Evolutionary conservation across 805 yeast genomes (phyloP).

Genomic region (Starmerella bacillaris): DNA sequence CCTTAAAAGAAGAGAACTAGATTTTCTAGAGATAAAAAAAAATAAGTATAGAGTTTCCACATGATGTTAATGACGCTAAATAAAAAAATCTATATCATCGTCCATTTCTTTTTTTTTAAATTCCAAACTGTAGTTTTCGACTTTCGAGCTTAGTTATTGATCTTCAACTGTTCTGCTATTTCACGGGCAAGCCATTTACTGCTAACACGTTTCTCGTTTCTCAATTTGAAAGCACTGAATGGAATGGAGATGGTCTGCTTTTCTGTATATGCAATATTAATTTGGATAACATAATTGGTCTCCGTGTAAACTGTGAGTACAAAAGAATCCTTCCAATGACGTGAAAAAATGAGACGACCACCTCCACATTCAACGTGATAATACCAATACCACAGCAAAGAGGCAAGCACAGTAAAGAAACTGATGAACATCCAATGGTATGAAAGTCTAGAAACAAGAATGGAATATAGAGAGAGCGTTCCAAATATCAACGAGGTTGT

Average conservation of each 20-base stretch:
- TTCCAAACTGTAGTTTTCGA: neutral
- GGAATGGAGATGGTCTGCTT: slow-evolving; percentile 9
- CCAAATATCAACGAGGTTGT: slow-evolving; percentile 2
- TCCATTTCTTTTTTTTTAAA: neutral
- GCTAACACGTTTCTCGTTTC: slow-evolving; percentile 6
- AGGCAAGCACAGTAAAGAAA: slow-evolving; percentile 6
- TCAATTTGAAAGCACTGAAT: slow-evolving; percentile 6
- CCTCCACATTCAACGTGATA: slow-evolving; percentile 12
- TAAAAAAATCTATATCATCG: too few species aligned
- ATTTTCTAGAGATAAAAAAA: too few species aligned
- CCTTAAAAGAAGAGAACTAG: slow-evolving; percentile 1
- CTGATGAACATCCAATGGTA: slow-evolving; percentile 9
- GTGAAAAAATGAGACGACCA: slow-evolving; percentile 11
- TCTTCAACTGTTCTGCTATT: slow-evolving; percentile 4
- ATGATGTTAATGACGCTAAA: too few species aligned
- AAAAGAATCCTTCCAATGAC: slow-evolving; percentile 13
- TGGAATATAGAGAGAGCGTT: slow-evolving; percentile 6
- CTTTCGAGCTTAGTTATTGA: neutral
- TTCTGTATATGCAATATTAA: slow-evolving; percentile 9
- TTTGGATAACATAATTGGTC: slow-evolving; percentile 9
- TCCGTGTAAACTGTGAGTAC: slow-evolving; percentile 4
- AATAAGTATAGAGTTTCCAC: too few species aligned
- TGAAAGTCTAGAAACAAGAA: neutral
- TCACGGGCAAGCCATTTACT: slow-evolving; percentile 12
- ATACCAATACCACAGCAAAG: slow-evolving; percentile 10